Conservation (phyloP, 2,329 filamentous ascomycete species). For the Graphium sp. region DNA sequence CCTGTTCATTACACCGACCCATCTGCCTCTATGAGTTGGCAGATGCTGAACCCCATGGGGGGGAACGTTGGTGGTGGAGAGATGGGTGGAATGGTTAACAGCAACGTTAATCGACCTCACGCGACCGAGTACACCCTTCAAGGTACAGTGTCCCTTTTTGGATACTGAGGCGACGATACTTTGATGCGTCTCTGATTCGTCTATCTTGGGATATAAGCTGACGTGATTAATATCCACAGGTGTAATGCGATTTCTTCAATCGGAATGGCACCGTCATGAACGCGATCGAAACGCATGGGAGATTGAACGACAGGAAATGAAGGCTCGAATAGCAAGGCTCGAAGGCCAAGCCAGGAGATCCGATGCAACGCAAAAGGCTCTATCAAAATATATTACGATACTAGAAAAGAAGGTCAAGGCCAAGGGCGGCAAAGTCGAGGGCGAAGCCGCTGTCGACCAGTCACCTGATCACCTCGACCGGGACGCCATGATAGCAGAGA, state of each 20-base stretch:
- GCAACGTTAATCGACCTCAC: slow-evolving; percentile 29
- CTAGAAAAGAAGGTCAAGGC: slow-evolving; percentile 78
- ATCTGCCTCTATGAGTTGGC: slow-evolving; percentile 14
- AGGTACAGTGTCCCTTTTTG: slow-evolving; percentile 15
- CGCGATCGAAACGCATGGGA: slow-evolving; percentile 97
- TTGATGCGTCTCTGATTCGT: background rate
- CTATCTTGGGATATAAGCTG: background rate
- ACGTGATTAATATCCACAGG: slow-evolving; percentile 28
- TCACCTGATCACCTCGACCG: too few relatives aligned
- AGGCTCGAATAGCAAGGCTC: slow-evolving; percentile 83
- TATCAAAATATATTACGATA: slow-evolving; percentile 81
- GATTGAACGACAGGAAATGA: slow-evolving; percentile 98
- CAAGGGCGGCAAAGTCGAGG: slow-evolving; percentile 56
- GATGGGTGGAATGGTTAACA: slow-evolving; percentile 8
- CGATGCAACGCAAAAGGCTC: slow-evolving; percentile 73
- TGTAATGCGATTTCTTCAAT: slow-evolving; percentile 98
- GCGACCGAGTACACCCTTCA: slow-evolving; percentile 47
- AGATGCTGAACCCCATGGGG: slow-evolving; percentile 20
- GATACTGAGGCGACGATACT: too few relatives aligned
- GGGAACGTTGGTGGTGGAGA: slow-evolving; percentile 18
- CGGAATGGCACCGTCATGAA: slow-evolving; percentile 97
- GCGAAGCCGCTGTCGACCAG: too few relatives aligned
- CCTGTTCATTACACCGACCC: too few relatives aligned
- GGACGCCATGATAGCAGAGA: slow-evolving; percentile 39
- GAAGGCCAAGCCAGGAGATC: slow-evolving; percentile 80